These are phyloP conservation scores for Diaporthe citri DNA, from an alignment of 2,329 filamentous ascomycete genomes.

Conservation along the genomic window DNA sequence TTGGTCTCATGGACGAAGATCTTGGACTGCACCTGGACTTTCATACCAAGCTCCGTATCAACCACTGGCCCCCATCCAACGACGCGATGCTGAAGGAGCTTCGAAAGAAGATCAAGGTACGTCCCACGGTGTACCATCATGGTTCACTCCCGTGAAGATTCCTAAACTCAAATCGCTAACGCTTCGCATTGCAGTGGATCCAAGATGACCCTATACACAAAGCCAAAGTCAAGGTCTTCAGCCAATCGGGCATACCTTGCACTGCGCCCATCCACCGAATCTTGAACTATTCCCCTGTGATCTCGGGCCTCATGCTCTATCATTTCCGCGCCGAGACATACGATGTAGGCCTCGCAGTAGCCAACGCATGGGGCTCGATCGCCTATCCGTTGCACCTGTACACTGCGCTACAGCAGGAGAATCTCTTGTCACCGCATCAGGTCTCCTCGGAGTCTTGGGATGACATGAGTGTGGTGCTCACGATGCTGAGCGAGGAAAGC, in stretches of 20 bases:
- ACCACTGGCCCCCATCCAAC: too few relatives aligned
- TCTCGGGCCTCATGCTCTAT: constrained; percentile 55
- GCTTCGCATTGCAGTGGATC: background rate
- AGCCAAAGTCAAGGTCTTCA: constrained; percentile 30
- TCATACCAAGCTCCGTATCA: background rate
- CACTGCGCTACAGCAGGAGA: constrained; percentile 52
- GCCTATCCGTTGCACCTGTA: constrained; percentile 56
- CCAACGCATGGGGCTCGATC: constrained; percentile 55
- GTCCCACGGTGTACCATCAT: background rate
- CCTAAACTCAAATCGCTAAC: background rate
- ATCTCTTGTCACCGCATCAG: constrained; percentile 41
- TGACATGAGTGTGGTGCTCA: constrained; percentile 54
- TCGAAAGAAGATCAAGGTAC: background rate
- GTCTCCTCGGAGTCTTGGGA: constrained; percentile 46
- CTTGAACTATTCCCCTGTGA: constrained; percentile 52
- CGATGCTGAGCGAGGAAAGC: constrained; percentile 46
- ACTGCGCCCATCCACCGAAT: constrained; percentile 46
- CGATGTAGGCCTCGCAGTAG: constrained; percentile 49
- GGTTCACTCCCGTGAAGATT: background rate
- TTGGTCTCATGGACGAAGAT: background rate
- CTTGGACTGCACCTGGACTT: background rate
- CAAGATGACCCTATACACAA: background rate
- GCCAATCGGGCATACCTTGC: background rate
- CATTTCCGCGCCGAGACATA: constrained; percentile 49
- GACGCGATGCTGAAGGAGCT: background rate